phyloP scores from a whole-genome alignment of 129 eudicot genomes.

The Saposhnikovia divaricata region DNA sequence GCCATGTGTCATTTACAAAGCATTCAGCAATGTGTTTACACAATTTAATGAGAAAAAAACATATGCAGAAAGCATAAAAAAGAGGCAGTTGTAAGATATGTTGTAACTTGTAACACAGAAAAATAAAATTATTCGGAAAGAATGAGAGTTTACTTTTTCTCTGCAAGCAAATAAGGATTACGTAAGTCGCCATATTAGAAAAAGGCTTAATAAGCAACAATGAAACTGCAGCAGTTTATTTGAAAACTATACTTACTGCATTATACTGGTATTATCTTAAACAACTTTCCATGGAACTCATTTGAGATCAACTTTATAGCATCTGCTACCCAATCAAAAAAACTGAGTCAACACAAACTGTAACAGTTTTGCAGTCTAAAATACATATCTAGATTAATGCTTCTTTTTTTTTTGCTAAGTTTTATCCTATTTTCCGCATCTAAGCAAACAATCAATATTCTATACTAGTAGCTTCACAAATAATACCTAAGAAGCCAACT shows the following conservation, averaged over 20 bases:
- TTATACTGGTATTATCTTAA: background rate
- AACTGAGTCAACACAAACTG: background rate
- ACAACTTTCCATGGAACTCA: background rate
- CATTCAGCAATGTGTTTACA: background rate
- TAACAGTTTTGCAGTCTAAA: background rate
- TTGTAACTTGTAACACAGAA: background rate
- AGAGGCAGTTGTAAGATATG: background rate
- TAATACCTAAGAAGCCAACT: background rate
- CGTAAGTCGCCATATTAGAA: background rate
- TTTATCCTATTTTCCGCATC: background rate
- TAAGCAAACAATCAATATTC: background rate
- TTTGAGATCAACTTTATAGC: background rate
- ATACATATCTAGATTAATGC: background rate
- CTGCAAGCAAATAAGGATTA: background rate
- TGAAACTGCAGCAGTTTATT: background rate
- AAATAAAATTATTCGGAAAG: background rate
- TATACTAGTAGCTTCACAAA: background rate
- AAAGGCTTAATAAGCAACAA: background rate
- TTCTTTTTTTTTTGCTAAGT: too few relatives aligned
- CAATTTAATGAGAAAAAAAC: background rate
- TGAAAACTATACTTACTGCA: background rate
- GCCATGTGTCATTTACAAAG: background rate
- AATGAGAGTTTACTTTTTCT: background rate
- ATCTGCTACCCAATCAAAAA: background rate
- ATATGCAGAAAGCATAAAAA: background rate